Conservation (phyloP, 371 early-diverging fungal species). For the Circinella minor region DNA sequence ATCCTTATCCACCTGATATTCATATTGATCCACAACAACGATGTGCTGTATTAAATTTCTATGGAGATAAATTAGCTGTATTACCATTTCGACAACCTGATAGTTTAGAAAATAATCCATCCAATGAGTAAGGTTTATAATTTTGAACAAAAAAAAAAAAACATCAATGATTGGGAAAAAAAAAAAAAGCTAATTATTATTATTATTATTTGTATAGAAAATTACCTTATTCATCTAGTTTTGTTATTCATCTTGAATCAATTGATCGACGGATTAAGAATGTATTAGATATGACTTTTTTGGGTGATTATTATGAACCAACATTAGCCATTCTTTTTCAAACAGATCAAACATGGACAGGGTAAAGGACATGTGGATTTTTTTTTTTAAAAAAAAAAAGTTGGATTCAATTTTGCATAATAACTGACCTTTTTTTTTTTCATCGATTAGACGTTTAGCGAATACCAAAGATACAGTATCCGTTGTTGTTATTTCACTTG, state of each 20-base stretch:
- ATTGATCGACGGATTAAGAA: slow-evolving; percentile 77
- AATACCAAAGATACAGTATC: slow-evolving; percentile 78
- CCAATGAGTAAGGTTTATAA: slow-evolving; percentile 13
- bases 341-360: slow-evolving; percentile 83
- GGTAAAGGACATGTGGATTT: slow-evolving; percentile 52
- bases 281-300: slow-evolving; percentile 88
- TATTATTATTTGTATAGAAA: slow-evolving; percentile 56
- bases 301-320: slow-evolving; percentile 91
- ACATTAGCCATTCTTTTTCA: slow-evolving; percentile 94
- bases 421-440: background rate
- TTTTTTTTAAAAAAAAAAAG: no score
- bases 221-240: slow-evolving; percentile 78
- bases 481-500: slow-evolving; percentile 87
- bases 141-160: no score
- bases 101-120: slow-evolving; percentile 30
- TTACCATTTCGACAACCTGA: slow-evolving; percentile 87
- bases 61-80: slow-evolving; percentile 88
- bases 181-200: background rate
- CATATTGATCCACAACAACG: slow-evolving; percentile 83
- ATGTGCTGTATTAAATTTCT: slow-evolving; percentile 88
- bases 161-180: no score
- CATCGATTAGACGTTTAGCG: slow-evolving; percentile 60
- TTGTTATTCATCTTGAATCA: slow-evolving; percentile 75
- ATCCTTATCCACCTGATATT: slow-evolving; percentile 66
- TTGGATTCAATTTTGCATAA: background rate